phyloP scores from a whole-genome alignment of 2,329 filamentous ascomycete species.

The Akanthomyces uredinophilus region DNA sequence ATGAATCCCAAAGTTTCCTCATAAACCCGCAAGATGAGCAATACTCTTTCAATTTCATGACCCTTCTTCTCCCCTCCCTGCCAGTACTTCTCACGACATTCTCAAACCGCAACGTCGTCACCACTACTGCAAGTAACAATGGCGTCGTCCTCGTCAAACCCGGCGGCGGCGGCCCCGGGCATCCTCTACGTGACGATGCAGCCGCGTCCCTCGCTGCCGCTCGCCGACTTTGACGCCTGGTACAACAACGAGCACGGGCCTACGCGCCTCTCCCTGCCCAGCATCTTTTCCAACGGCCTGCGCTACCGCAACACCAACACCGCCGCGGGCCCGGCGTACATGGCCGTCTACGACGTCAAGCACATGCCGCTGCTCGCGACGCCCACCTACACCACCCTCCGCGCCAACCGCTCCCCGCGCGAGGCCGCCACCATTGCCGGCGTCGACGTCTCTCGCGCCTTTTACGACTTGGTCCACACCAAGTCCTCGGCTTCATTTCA shows the following conservation, averaged over 20 bases:
- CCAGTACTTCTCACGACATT: too few relatives aligned
- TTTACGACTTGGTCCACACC: conserved; percentile 62
- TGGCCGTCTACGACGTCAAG: conserved; percentile 77
- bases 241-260: conserved; percentile 94
- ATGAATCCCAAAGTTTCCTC: too few relatives aligned
- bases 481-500: conserved; percentile 52
- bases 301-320: conserved; percentile 66
- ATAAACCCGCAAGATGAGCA: neutral
- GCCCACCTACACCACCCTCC: conserved; percentile 62
- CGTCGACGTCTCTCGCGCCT: conserved; percentile 61
- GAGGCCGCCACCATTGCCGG: conserved; percentile 51
- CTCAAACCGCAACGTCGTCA: too few relatives aligned
- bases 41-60: neutral
- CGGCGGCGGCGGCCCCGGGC: conserved; percentile 41
- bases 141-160: neutral
- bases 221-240: conserved; percentile 79
- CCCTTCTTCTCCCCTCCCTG: too few relatives aligned
- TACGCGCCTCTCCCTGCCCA: conserved; percentile 67
- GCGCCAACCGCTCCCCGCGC: conserved; percentile 50
- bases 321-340: conserved; percentile 58
- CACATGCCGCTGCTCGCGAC: conserved; percentile 67
- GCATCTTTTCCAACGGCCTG: conserved; percentile 70
- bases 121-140: too few relatives aligned
- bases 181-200: conserved; percentile 86
- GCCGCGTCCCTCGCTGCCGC: conserved; percentile 59